Conservation (phyloP, 805 yeast genomes). For the Yamadazyma philogaea region DNA sequence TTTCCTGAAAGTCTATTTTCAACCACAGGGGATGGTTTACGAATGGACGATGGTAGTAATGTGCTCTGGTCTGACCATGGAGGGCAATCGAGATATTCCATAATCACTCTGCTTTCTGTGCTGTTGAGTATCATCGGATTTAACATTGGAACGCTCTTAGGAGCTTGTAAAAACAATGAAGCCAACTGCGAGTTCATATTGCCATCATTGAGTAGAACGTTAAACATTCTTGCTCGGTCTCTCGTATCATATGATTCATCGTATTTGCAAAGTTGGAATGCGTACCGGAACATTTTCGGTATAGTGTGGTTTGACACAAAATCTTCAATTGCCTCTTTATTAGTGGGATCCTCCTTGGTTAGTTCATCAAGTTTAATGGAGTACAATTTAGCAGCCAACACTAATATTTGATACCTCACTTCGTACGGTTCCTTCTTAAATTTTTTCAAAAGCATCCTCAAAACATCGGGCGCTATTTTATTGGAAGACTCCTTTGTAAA, state of each 20-base stretch:
- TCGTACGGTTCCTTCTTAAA: slow-evolving; percentile 54
- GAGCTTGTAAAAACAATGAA: slow-evolving; percentile 67
- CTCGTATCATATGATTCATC: slow-evolving; percentile 76
- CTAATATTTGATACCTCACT: slow-evolving; percentile 68
- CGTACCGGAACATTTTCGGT: slow-evolving; percentile 56
- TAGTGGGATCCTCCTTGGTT: slow-evolving; percentile 17
- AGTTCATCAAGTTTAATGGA: slow-evolving; percentile 51
- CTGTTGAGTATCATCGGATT: slow-evolving; percentile 18
- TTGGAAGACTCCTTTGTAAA: slow-evolving; percentile 42
- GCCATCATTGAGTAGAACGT: slow-evolving; percentile 53
- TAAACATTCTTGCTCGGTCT: slow-evolving; percentile 76
- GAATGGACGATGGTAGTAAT: slow-evolving; percentile 29
- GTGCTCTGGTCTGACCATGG: slow-evolving; percentile 44
- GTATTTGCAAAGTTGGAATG: slow-evolving; percentile 62
- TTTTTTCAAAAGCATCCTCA: slow-evolving; percentile 52
- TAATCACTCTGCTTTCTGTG: slow-evolving; percentile 12
- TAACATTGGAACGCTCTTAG: slow-evolving; percentile 60
- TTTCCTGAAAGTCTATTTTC: slow-evolving; percentile 13
- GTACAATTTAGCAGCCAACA: slow-evolving; percentile 70
- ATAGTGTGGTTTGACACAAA: slow-evolving; percentile 18
- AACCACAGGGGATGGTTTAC: slow-evolving; percentile 24
- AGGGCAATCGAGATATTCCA: slow-evolving; percentile 28
- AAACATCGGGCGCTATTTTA: slow-evolving; percentile 68
- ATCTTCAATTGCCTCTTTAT: slow-evolving; percentile 31
- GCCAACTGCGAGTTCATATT: slow-evolving; percentile 54